phyloP scores from a whole-genome alignment of 495 filamentous ascomycete species.

The Tuber melanosporum region DNA sequence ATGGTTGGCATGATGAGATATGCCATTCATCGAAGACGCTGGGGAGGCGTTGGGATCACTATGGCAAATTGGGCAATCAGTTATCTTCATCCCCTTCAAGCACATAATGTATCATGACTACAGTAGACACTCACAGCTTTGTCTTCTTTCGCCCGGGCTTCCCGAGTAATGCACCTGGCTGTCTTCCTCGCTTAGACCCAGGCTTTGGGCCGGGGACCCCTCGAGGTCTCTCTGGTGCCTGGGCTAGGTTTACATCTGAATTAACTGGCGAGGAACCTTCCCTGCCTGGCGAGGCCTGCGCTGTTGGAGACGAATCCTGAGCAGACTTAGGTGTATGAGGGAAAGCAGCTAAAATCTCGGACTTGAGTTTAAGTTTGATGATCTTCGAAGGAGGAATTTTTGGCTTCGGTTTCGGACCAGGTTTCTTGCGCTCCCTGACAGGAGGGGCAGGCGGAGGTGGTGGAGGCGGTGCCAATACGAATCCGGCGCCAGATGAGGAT shows the following conservation, averaged over 20 bases:
- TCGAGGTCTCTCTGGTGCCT: conserved; percentile 48
- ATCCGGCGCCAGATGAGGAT: conserved; percentile 31
- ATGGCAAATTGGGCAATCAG: conserved; percentile 25
- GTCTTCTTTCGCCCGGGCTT: conserved; percentile 94
- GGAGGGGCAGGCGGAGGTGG: conserved; percentile 29
- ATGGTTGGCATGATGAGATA: conserved; percentile 43
- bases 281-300: conserved; percentile 50
- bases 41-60: conserved; percentile 38
- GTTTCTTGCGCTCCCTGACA: conserved; percentile 40
- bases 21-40: conserved; percentile 10
- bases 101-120: conserved; percentile 32
- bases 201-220: conserved; percentile 57
- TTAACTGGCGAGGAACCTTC: conserved; percentile 47
- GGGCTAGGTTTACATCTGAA: conserved; percentile 39
- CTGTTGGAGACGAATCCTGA: conserved; percentile 45
- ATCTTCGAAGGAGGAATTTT: conserved; percentile 43
- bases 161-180: conserved; percentile 49
- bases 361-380: conserved; percentile 52
- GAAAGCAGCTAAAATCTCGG: conserved; percentile 49
- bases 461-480: conserved; percentile 40
- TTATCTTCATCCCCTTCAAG: conserved; percentile 30
- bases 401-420: conserved; percentile 36
- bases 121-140: conserved; percentile 64
- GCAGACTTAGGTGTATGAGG: conserved; percentile 44
- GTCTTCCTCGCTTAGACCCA: conserved; percentile 56